Evolutionary conservation across 768 basidiomycete species (phyloP).

Genomic region (Boletus edulis): DNA sequence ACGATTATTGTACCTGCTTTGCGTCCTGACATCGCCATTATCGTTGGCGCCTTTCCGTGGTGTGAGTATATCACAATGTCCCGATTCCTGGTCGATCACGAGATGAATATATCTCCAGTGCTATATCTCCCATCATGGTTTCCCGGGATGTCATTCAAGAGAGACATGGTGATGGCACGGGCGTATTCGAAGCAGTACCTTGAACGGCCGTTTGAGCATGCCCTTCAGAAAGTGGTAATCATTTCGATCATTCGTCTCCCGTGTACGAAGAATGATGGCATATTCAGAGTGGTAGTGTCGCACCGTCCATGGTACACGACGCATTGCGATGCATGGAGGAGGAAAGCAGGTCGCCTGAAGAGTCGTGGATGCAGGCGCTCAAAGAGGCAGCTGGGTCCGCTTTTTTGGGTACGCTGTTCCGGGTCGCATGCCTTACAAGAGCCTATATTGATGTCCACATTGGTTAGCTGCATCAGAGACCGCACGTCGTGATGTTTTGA

Average conservation of each 20-base stretch:
- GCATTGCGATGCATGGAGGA: background rate
- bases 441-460: background rate
- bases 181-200: background rate
- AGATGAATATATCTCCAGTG: background rate
- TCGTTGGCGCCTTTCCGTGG: too few species aligned
- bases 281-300: background rate
- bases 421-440: background rate
- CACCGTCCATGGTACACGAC: background rate
- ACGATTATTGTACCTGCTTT: too few species aligned
- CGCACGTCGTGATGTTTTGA: background rate
- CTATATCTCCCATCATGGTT: background rate
- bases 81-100: too few species aligned
- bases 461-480: background rate
- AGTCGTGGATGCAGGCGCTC: background rate
- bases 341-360: background rate
- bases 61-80: too few species aligned
- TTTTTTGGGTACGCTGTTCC: background rate
- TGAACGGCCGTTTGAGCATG: background rate
- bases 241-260: background rate
- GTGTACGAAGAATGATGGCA: background rate
- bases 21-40: too few species aligned
- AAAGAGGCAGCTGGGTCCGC: background rate
- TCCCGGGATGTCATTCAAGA: background rate
- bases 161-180: background rate
- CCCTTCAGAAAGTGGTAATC: background rate